Base-by-base conservation (phyloP, 1,284 basidiomycete genomes). In the Ceratobasidium sp. region DNA sequence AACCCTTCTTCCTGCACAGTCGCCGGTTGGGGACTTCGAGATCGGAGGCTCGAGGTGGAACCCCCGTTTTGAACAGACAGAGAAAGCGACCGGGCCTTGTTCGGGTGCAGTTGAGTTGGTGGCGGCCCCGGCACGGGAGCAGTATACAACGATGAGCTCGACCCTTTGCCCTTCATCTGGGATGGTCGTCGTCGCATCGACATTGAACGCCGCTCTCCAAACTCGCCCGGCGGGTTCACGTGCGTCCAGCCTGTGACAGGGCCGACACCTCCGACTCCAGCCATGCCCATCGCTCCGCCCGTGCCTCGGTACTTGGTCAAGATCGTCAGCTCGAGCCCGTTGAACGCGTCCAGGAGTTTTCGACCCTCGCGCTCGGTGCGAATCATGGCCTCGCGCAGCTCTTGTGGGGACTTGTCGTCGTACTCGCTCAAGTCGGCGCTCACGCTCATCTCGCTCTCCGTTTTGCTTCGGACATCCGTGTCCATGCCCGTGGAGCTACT, bases 291-390 rank as follows among this genome's bases (percentile, higher is more conserved):
- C 52, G 64, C 64, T 28, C 64, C 64, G 34, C 64, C 64, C 2
- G 64, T 50, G 1, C 64, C 64, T 9, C 64, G 71, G 50, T 74
- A 79, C 75, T 87, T 84, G 3, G 89, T 88, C 65, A 91, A 79
- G 16, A 88, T 85, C 50, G 85, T 89, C 67, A 92, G 82, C 78
- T 92, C 90, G 48, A 92, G 81, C 16, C 89, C 90, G 76, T 88
- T 89, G 78, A 92, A 92, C 3, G 90, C 89, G 77, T 92, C 90
- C 78, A 91, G 84, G 50, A 92, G 79, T 64, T 89, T 83, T 74
- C 84, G 84, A 16, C 86, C 87, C 78, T 92, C 90, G 36, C 87
- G 86, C 78, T 92, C 90, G 53, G 91, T 85, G 4, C 83, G 80
- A 73, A 85, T 81, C 67, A 92, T 89, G 76, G 91, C 89, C 60